A percentile compares a stretch with the other conserved stretches of the same genome.
These are phyloP conservation scores for Lentinula aciculospora DNA, from an alignment of 768 basidiomycete species.

Conservation along the genomic window DNA sequence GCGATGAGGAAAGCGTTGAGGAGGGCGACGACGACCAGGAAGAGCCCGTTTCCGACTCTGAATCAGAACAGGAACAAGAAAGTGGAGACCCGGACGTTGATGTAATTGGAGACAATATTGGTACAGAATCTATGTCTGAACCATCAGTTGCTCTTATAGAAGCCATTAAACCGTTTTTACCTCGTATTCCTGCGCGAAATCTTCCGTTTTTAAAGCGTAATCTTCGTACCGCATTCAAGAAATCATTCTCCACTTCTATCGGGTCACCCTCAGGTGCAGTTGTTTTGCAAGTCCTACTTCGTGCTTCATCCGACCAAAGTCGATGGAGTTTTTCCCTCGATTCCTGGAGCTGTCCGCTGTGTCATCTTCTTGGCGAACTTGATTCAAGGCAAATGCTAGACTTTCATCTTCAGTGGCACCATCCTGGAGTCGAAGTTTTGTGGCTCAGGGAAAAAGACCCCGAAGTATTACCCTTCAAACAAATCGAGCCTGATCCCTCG, in stretches of 20 bases:
- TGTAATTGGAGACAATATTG: not conserved
- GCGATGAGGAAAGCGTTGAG: not conserved
- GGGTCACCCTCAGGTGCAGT: not conserved
- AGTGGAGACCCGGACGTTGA: not conserved
- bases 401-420: constrained; percentile 6
- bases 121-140: not conserved
- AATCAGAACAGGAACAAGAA: not conserved
- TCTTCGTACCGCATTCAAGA: constrained; percentile 1
- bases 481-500: not conserved
- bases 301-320: not conserved
- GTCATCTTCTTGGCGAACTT: constrained; percentile 5
- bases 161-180: not conserved
- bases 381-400: constrained; percentile 7
- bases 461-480: not conserved
- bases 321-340: not conserved
- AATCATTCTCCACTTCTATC: not conserved
- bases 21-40: not conserved
- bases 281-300: constrained; percentile 1
- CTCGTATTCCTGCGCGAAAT: not conserved
- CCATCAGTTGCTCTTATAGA: not conserved
- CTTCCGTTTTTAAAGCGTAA: constrained; percentile 4
- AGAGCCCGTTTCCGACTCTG: not conserved
- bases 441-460: constrained; percentile 2
- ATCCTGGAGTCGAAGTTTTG: not conserved
- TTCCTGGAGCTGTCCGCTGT: constrained; percentile 8